A percentile compares a stretch with the other conserved stretches of the same genome.
Conservation (phyloP, 345 rosid genomes). For the Citrus australasica region DNA sequence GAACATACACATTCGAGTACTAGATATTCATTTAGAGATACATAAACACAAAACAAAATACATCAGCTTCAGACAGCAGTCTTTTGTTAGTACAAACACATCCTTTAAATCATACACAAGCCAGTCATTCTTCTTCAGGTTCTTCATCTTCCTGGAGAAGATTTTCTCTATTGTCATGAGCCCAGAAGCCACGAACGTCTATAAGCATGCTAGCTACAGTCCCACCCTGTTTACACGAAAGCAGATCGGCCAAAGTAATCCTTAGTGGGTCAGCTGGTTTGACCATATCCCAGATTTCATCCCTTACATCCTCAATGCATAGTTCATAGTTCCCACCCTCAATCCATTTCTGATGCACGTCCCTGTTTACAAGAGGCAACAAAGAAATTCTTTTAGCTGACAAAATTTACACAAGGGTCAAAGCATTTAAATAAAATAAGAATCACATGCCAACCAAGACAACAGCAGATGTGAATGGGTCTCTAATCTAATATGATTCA, state of each 20-base stretch:
- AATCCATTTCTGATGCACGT: slow-evolving; percentile 97
- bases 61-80: background rate
- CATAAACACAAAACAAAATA: slow-evolving; percentile 4
- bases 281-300: slow-evolving; percentile 99
- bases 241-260: slow-evolving; percentile 73
- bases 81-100: slow-evolving; percentile 7
- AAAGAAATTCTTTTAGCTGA: slow-evolving; percentile 3
- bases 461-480: background rate
- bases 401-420: background rate
- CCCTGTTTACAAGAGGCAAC: slow-evolving; percentile 46
- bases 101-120: background rate
- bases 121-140: slow-evolving; percentile 60
- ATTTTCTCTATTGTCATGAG: slow-evolving; percentile 98
- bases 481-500: background rate
- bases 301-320: slow-evolving; percentile 95
- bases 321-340: slow-evolving; percentile 98
- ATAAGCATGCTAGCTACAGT: slow-evolving; percentile 97
- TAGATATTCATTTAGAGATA: background rate
- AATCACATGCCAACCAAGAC: background rate
- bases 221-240: slow-evolving; percentile 94
- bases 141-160: slow-evolving; percentile 99
- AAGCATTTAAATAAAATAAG: background rate
- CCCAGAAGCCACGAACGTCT: slow-evolving; percentile 99
- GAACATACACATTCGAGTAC: background rate
- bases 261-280: slow-evolving; percentile 80